A percentile compares a stretch with the other conserved stretches of the same genome.
These are phyloP conservation scores for Rhodotorula sp. DNA, from an alignment of 1,284 basidiomycete genomes.

Conservation along the genomic window DNA sequence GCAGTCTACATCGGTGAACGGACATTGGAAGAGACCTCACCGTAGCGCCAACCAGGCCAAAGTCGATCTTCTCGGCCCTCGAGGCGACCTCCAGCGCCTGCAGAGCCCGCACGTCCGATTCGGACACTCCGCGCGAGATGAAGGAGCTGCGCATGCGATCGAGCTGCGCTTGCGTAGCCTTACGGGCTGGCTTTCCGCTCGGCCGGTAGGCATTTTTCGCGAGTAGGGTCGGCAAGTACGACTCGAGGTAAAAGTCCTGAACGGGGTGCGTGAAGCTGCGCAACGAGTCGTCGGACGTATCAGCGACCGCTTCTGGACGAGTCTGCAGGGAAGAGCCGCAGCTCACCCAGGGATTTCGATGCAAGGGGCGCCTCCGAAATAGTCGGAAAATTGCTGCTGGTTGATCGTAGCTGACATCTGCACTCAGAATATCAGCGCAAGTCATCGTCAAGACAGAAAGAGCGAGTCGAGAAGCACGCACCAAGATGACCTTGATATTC, in stretches of 20 bases:
- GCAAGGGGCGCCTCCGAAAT: constrained; percentile 77
- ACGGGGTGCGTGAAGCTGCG: constrained; percentile 68
- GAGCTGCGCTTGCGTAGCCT: constrained; percentile 57
- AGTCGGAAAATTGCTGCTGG: constrained; percentile 74
- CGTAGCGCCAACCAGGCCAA: constrained; percentile 62
- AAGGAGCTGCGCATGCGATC: constrained; percentile 39
- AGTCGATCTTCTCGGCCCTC: constrained; percentile 69
- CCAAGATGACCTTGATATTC: constrained; percentile 72
- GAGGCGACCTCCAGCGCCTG: constrained; percentile 62
- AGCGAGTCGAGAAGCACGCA: constrained; percentile 22
- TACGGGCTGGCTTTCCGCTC: constrained; percentile 51
- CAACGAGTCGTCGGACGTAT: no score
- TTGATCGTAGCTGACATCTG: constrained; percentile 72
- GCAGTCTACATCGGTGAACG: not conserved
- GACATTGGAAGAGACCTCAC: constrained; percentile 40
- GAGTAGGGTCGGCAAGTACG: constrained; percentile 63
- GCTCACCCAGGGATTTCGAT: constrained; percentile 72
- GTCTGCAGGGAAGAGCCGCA: no score
- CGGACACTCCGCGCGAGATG: constrained; percentile 42
- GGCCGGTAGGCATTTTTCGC: constrained; percentile 48
- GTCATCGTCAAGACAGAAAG: constrained; percentile 24
- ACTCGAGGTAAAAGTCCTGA: constrained; percentile 75
- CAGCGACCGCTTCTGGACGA: no score
- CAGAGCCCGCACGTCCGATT: constrained; percentile 37
- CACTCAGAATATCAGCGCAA: not conserved